Conservation (phyloP, 805 yeast species). For the Lipomyces oligophaga region DNA sequence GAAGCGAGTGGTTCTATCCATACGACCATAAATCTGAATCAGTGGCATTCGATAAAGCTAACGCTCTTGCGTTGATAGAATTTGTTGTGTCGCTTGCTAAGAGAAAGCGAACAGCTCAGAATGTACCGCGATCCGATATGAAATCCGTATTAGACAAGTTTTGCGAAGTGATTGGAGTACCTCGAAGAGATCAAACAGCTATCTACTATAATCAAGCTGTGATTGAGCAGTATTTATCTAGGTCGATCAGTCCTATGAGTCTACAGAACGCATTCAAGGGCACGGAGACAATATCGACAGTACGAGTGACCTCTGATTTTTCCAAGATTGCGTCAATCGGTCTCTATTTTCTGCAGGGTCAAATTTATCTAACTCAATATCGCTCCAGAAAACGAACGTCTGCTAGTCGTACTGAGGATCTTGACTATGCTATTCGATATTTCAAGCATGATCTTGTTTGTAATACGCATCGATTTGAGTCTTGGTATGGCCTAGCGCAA, state of each 20-base stretch:
- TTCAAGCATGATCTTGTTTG: conserved; percentile 64
- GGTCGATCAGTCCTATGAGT: conserved; percentile 26
- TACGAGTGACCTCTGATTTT: conserved; percentile 14
- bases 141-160: conserved; percentile 69
- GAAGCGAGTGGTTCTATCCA: conserved; percentile 55
- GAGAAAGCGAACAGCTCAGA: conserved; percentile 52
- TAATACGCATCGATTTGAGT: conserved; percentile 67
- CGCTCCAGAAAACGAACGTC: conserved; percentile 67
- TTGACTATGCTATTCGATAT: conserved; percentile 67
- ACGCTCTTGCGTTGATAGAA: conserved; percentile 43
- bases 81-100: conserved; percentile 55
- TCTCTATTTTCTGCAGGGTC: conserved; percentile 65
- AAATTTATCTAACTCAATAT: conserved; percentile 63
- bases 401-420: conserved; percentile 78
- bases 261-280: conserved; percentile 25
- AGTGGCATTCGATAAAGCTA: conserved; percentile 40
- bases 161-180: conserved; percentile 68
- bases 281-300: conserved; percentile 12
- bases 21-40: conserved; percentile 59
- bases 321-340: conserved; percentile 42
- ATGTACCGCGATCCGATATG: conserved; percentile 61
- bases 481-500: conserved; percentile 82
- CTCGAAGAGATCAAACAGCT: conserved; percentile 37
- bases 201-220: conserved; percentile 41
- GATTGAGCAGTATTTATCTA: conserved; percentile 46